A percentile compares a stretch with the other conserved stretches of the same genome.
Evolutionary conservation across 148 eudicot genomes (phyloP).

Genomic region (Silene uniflora): DNA sequence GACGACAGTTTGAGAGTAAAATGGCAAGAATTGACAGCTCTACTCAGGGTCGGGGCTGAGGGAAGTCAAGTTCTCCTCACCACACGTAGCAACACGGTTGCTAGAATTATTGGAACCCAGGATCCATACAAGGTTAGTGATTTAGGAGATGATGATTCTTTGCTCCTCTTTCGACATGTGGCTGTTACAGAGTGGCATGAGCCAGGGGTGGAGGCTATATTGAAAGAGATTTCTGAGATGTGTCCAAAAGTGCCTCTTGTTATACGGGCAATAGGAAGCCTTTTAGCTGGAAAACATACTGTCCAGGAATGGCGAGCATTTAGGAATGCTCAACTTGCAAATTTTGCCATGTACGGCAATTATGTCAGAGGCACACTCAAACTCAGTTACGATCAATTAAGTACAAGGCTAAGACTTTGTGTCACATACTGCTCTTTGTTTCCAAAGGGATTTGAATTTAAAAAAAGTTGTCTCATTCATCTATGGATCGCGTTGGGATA

Average conservation of each 20-base stretch:
- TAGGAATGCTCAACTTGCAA: background rate
- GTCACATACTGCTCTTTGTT: constrained; percentile 17
- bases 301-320: constrained; percentile 4
- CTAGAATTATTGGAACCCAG: background rate
- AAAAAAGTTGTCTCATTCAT: background rate
- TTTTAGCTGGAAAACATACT: background rate
- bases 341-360: background rate
- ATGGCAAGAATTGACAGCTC: background rate
- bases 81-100: constrained; percentile 4
- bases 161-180: background rate
- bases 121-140: constrained; percentile 5
- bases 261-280: constrained; percentile 11
- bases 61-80: constrained; percentile 15
- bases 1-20: background rate
- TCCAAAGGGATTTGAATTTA: background rate
- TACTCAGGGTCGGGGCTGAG: background rate
- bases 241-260: constrained; percentile 11
- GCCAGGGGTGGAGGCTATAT: background rate
- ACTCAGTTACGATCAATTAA: background rate
- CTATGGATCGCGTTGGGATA: constrained; percentile 22
- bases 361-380: background rate
- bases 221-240: background rate
- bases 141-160: constrained; percentile 7
- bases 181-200: constrained; percentile 5
- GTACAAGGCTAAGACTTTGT: background rate